These are phyloP conservation scores for Quercus suber DNA, from an alignment of 306 rosid genomes.

Conservation along the genomic window DNA sequence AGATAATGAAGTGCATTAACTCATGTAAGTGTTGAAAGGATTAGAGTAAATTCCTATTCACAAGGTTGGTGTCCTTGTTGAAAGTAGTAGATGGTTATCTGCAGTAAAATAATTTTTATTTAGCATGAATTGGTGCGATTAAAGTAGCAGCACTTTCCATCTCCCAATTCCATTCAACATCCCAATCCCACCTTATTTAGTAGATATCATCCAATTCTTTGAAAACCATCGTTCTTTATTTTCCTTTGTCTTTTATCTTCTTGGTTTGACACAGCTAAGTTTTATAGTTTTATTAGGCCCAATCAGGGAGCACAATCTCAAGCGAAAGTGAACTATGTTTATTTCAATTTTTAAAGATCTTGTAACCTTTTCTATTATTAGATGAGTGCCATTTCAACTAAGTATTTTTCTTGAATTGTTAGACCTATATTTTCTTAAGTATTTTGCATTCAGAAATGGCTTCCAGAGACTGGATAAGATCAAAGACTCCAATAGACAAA, in stretches of 20 bases:
- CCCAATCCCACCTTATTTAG: not conserved
- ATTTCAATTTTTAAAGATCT: not conserved
- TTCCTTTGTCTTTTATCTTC: not conserved
- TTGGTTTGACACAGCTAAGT: not conserved
- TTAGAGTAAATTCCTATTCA: not conserved
- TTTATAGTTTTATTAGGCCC: not conserved
- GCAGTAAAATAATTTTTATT: not conserved
- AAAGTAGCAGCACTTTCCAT: not conserved
- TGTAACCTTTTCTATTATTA: not conserved
- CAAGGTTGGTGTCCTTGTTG: not conserved
- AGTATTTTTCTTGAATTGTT: not conserved
- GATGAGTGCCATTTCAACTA: not conserved
- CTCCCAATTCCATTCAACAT: not conserved
- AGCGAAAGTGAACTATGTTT: not conserved
- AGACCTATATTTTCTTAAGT: not conserved
- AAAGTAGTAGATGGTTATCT: not conserved
- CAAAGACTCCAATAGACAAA: slow-evolving; percentile 89
- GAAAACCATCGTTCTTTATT: not conserved
- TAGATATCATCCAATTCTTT: not conserved
- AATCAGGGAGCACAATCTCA: not conserved
- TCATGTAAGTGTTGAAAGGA: not conserved
- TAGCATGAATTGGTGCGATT: not conserved
- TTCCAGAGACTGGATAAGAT: slow-evolving; percentile 95
- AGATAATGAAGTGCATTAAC: not conserved
- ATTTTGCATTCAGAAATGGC: slow-evolving; percentile 77